These are phyloP conservation scores for Aspergillus homomorphus DNA, from an alignment of 495 filamentous ascomycete species.

Conservation along the genomic window DNA sequence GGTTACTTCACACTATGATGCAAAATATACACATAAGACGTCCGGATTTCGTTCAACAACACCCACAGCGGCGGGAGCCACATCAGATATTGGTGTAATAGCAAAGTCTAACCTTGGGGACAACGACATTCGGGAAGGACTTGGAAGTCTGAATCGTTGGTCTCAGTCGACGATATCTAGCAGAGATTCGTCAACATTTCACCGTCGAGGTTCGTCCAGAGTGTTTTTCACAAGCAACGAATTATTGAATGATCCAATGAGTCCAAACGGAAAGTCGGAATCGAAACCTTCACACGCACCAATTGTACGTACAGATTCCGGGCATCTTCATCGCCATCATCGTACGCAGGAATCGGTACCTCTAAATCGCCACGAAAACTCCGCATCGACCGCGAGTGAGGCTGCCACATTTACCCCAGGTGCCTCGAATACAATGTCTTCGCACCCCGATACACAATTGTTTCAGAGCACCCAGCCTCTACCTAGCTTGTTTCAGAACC, in stretches of 20 bases:
- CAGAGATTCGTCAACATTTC: slow-evolving; percentile 49
- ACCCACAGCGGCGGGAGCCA: slow-evolving; percentile 8
- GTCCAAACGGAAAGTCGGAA: neutral
- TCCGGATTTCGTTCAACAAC: slow-evolving; percentile 4
- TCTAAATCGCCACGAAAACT: neutral
- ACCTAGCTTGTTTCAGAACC: slow-evolving; percentile 14
- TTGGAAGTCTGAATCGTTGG: slow-evolving; percentile 79
- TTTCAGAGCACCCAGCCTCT: neutral
- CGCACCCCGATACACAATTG: slow-evolving; percentile 4
- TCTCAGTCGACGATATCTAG: slow-evolving; percentile 75
- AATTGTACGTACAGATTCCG: neutral
- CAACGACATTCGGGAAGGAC: slow-evolving; percentile 55
- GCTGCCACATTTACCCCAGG: slow-evolving; percentile 4
- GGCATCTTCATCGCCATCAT: neutral
- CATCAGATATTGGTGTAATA: slow-evolving; percentile 17
- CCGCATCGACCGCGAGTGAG: neutral
- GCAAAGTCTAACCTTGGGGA: slow-evolving; percentile 21
- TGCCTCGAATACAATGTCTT: neutral
- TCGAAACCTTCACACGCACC: neutral
- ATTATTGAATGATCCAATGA: neutral
- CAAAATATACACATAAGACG: neutral
- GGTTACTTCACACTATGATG: neutral
- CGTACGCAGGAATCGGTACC: neutral
- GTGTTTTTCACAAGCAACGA: slow-evolving; percentile 46
- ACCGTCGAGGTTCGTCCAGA: slow-evolving; percentile 52